A percentile compares a stretch with the other conserved stretches of the same genome.
Evolutionary conservation across 2,329 filamentous ascomycete genomes (phyloP).

Genomic region (Alternaria solani): DNA sequence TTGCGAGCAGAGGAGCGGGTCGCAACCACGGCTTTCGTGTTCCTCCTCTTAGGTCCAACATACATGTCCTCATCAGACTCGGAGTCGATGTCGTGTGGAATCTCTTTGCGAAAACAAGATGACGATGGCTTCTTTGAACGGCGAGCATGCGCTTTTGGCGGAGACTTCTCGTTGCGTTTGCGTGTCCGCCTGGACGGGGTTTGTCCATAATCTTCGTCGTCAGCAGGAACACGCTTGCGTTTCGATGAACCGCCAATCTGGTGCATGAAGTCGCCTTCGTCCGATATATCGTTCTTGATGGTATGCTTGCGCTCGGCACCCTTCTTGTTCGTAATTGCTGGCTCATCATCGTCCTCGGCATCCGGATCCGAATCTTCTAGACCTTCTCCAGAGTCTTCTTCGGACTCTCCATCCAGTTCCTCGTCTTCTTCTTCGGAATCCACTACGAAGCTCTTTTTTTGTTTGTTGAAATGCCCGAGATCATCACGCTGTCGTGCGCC

Average conservation of each 20-base stretch:
- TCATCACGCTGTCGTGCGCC: slow-evolving; percentile 2
- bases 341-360: neutral
- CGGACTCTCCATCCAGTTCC: neutral
- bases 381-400: slow-evolving; percentile 1
- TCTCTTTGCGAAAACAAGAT: neutral
- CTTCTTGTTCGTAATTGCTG: neutral
- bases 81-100: slow-evolving; percentile 3
- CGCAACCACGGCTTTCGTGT: neutral
- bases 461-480: slow-evolving; percentile 8
- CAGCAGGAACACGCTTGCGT: neutral
- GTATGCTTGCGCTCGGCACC: neutral
- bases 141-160: neutral
- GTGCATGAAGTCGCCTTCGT: neutral
- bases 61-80: slow-evolving; percentile 16
- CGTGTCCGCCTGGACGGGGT: neutral
- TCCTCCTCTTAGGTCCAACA: slow-evolving; percentile 6
- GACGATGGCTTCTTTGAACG: neutral
- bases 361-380: neutral
- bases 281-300: neutral
- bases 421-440: slow-evolving; percentile 8
- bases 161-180: slow-evolving; percentile 1
- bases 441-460: neutral
- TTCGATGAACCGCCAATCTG: neutral
- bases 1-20: slow-evolving; percentile 11
- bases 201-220: neutral